These are phyloP conservation scores for Lepiota brunneoincarnata DNA, from an alignment of 768 basidiomycete species.

Conservation along the genomic window DNA sequence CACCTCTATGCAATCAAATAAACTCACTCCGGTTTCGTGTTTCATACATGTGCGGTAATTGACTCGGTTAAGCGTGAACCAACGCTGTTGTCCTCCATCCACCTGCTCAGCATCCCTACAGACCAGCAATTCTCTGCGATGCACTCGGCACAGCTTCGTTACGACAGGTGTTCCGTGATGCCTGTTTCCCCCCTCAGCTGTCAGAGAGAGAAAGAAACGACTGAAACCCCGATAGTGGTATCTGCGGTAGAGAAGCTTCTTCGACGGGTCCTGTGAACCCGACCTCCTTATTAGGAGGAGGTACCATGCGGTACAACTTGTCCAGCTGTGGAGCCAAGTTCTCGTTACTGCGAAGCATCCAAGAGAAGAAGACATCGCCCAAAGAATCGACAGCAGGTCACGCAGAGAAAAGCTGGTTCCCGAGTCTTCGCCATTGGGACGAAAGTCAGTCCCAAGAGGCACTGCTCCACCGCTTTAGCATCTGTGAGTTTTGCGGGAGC, in stretches of 20 bases:
- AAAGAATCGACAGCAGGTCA: conserved; percentile 17
- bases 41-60: background rate
- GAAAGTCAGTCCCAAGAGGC: background rate
- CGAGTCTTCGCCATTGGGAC: conserved; percentile 16
- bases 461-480: conserved; percentile 5
- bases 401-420: conserved; percentile 2
- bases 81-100: no score
- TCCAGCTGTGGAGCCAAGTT: conserved; percentile 7
- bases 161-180: background rate
- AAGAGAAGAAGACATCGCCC: conserved; percentile 1
- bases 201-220: background rate
- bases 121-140: background rate
- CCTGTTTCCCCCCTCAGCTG: background rate
- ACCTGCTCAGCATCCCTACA: background rate
- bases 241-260: conserved; percentile 2
- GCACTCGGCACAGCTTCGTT: conserved; percentile 5
- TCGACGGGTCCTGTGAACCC: background rate
- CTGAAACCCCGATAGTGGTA: background rate
- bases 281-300: background rate
- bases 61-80: background rate
- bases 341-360: background rate
- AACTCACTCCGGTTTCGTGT: background rate
- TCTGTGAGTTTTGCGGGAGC: background rate
- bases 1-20: no score
- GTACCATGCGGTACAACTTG: conserved; percentile 4